Percentiles rank a stretch among this genome's conserved stretches.
phyloP scores from a whole-genome alignment of 257 asterid genomes.

The Rehmannia glutinosa region DNA sequence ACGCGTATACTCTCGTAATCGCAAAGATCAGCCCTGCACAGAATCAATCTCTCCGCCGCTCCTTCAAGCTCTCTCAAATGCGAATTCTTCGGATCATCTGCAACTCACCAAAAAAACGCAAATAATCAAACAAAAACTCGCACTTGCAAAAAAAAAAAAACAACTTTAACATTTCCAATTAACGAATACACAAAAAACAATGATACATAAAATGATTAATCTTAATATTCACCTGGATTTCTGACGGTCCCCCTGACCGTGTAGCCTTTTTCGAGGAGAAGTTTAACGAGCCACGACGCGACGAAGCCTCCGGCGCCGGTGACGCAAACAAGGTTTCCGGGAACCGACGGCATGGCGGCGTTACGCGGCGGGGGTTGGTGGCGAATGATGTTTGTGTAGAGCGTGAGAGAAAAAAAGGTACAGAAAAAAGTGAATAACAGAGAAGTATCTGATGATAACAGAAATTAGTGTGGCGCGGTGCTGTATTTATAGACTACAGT shows the following conservation, averaged over 20 bases:
- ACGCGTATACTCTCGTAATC: slow-evolving; percentile 64
- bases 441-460: not conserved
- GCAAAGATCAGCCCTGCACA: slow-evolving; percentile 73
- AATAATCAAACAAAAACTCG: not conserved
- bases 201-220: not conserved
- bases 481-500: slow-evolving; percentile 1
- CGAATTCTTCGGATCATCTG: slow-evolving; percentile 78
- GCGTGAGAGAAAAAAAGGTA: not conserved
- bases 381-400: not conserved
- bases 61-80: slow-evolving; percentile 86
- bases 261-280: slow-evolving; percentile 80
- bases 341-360: slow-evolving; percentile 52
- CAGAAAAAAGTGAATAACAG: not conserved
- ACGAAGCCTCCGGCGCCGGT: slow-evolving; percentile 99
- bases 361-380: no score
- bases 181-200: no score
- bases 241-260: slow-evolving; percentile 88
- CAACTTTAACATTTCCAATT: no score
- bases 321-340: slow-evolving; percentile 77
- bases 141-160: not conserved
- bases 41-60: slow-evolving; percentile 72
- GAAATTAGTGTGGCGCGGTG: not conserved
- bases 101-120: no score
- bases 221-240: slow-evolving; percentile 70
- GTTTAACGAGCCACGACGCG: slow-evolving; percentile 96